A percentile compares a stretch with the other conserved stretches of the same genome.
These are phyloP conservation scores for Magnaporthiopsis poae DNA, from an alignment of 2,329 filamentous ascomycete genomes.

Conservation along the genomic window DNA sequence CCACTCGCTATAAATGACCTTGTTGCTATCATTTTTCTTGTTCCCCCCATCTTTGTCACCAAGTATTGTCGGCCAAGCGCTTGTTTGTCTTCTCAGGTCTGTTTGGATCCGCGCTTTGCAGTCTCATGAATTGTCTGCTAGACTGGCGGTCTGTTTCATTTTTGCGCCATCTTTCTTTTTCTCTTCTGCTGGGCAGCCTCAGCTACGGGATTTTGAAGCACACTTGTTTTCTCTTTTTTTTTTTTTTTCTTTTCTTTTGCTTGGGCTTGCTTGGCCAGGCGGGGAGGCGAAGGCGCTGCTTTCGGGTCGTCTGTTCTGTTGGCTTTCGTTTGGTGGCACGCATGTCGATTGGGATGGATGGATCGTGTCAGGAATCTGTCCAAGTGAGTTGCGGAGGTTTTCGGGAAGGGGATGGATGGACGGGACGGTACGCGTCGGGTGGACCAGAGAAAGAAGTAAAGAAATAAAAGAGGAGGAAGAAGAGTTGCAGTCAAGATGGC, in stretches of 20 bases:
- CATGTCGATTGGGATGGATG: background rate
- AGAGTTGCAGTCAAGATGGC: background rate
- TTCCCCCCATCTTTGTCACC: background rate
- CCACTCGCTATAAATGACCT: background rate
- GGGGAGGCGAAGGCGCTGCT: background rate
- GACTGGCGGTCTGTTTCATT: background rate
- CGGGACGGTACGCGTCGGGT: background rate
- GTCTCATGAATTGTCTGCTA: background rate
- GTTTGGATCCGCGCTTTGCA: background rate
- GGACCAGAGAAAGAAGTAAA: background rate
- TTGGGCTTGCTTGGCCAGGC: background rate
- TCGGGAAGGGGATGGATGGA: background rate
- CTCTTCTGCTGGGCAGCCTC: background rate
- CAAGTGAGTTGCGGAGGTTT: background rate
- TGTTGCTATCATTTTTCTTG: background rate
- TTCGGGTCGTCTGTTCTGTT: background rate
- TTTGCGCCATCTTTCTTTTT: background rate
- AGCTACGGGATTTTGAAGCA: background rate
- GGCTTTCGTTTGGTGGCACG: background rate
- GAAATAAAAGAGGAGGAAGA: background rate
- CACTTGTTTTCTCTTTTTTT: background rate
- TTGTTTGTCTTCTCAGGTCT: background rate
- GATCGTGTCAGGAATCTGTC: background rate
- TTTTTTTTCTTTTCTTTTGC: too few species aligned
- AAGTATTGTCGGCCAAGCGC: background rate